Base-by-base conservation (phyloP, 2,329 filamentous ascomycete species). In the Colletotrichum tamarilloi region DNA sequence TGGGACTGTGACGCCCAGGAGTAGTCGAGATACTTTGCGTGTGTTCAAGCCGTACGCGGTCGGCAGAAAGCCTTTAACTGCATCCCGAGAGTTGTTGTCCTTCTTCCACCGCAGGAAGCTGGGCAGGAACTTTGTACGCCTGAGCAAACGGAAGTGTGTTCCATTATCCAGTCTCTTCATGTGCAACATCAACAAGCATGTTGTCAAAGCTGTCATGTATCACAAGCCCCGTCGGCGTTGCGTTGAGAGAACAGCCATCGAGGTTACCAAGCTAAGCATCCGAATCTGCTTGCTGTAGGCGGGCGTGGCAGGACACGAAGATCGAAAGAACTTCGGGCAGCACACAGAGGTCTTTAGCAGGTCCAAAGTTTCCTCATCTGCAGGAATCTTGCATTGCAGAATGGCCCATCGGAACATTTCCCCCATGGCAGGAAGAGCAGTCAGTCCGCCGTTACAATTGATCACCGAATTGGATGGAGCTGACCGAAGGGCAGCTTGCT, bases 361-460 rank as follows among this genome's bases (percentile, higher is more conserved):
- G 24, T 22, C 22, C 24, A 35, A 58, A 14, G 35, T 65, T 49
- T 32, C 38, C 53, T 56, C 32, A 30, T 53, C 49, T 67, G 62
- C 60, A 72, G 26, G 52, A 73, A 74, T 53, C 57, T 62, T 74
- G 62, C 67, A 62, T 58, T 62, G 62, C 62, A 62, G 67, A 67
- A 62, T 57, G 68, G 24, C 49, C 24, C 49, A 12, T 57, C 56
- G 66, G 71, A 72, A 55, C 19, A 32, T 73, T 71, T 32, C 7
- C 38, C 22, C 22, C 32, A 63, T 24, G 19, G 60, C 53, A 30
- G 28, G 46, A 24, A 19, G n/a, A 30, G 12, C 19, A 24, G n/a
- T 24, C 12, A 22, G 49, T 26, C 38, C 30, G 55, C 22, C 32
- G n/a, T 56, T 11, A 5, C 62, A 68, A n/a, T 6, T 12, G 22